phyloP scores from a whole-genome alignment of 2,329 filamentous ascomycete genomes.

The Stylonectria norvegica region DNA sequence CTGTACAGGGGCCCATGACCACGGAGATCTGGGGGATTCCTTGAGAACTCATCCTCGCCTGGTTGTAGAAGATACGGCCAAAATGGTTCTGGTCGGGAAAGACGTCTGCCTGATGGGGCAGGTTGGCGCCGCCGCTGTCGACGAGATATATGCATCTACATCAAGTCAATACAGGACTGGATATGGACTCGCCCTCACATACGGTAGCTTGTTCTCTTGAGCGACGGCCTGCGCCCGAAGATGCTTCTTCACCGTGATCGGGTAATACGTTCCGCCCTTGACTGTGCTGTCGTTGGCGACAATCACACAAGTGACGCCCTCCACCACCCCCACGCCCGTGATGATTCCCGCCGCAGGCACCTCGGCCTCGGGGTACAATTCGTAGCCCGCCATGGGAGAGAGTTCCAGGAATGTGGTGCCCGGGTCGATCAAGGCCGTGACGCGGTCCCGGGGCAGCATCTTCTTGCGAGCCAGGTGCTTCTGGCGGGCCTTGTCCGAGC shows the following conservation, averaged over 20 bases:
- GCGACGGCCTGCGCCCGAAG: constrained; percentile 87
- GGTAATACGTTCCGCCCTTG: constrained; percentile 96
- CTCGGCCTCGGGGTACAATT: constrained; percentile 81
- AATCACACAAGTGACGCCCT: constrained; percentile 88
- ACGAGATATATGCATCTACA: constrained; percentile 85
- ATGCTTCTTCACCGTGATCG: constrained; percentile 97
- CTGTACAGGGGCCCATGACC: constrained; percentile 96
- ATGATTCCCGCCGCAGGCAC: constrained; percentile 89
- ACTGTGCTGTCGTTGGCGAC: constrained; percentile 96
- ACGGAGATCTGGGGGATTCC: constrained; percentile 92
- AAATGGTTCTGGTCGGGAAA: constrained; percentile 96
- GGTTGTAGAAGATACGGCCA: constrained; percentile 96
- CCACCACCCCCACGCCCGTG: constrained; percentile 84
- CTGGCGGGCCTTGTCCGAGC: constrained; percentile 74
- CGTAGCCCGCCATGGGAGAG: constrained; percentile 84
- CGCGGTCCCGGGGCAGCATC: constrained; percentile 88
- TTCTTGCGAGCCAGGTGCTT: constrained; percentile 88
- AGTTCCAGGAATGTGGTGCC: constrained; percentile 90
- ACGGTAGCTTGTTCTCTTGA: constrained; percentile 76
- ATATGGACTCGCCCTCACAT: constrained; percentile 26
- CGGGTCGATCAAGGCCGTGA: constrained; percentile 82
- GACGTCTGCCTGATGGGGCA: constrained; percentile 92
- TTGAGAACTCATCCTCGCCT: constrained; percentile 84
- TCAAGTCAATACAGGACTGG: constrained; percentile 3
- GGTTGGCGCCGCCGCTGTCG: constrained; percentile 90